Base-by-base conservation (phyloP, 257 asterid genomes). In the Lycium ferocissimum region DNA sequence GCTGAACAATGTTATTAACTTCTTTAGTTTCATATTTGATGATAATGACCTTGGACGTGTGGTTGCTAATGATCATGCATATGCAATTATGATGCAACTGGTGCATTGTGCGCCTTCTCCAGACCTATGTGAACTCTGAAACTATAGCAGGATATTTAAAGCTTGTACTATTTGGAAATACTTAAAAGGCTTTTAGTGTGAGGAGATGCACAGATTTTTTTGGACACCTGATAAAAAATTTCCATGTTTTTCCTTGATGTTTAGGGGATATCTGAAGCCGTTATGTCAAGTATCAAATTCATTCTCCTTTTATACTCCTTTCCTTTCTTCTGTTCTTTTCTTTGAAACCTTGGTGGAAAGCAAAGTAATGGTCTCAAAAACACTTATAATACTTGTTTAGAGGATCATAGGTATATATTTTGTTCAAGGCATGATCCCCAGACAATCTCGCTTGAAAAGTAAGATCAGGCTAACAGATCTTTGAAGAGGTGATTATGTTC, bases 21-120 rank as follows among this genome's bases (percentile, higher is more conserved):
- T 72, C 18, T 3, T 73, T 47, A 38, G 81, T 49, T 45, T 73
- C 57, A 76, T 33, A 22, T 22, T 51, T 51, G 63, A 15, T 76
- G 63, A 26, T 49, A 51, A 49, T 53, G 63, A 51, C 63, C 63
- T 26, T 33, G 15, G 63, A 51, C 18, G 45, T 76, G 47, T 26
- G 82, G 4, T 51, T 53, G 4, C 82, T 14, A 76, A 51, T 10
- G 63, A 76, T 73, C 81, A 75, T 75, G 3, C 40, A 6, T 49
- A 61, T 75, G 81, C 59, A 73, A 47, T 20, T 5, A 47, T 51
- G 82, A 76, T 76, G 82, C 82, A 26, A 14, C 63, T 49, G n/a
- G 82, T 17, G 15, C 22, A 13, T 76, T 51, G 38, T 76, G 82
- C 40, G 13, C 38, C 59, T 75, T 75, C 12, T 75, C 61, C 61